These are phyloP conservation scores for Curvularia lunata DNA, from an alignment of 2,329 filamentous ascomycete species.

Conservation along the genomic window DNA sequence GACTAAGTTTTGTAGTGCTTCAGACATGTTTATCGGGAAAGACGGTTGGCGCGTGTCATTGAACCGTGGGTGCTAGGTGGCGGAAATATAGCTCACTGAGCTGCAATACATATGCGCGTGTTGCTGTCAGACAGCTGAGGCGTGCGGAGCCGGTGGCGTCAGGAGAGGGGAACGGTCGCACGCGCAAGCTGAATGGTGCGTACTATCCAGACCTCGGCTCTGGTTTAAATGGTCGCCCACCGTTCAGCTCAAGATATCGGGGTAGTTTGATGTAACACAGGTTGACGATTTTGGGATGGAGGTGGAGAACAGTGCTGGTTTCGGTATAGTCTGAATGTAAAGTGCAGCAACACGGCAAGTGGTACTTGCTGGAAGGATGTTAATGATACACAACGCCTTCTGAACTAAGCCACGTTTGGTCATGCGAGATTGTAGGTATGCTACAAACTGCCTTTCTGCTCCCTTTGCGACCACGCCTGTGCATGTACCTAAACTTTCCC, in stretches of 20 bases:
- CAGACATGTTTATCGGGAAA: constrained; percentile 25
- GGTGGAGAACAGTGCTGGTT: background rate
- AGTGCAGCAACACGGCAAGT: background rate
- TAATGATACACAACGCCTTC: background rate
- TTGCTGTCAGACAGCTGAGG: background rate
- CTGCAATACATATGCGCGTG: background rate
- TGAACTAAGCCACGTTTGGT: background rate
- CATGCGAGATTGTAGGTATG: background rate
- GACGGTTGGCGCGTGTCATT: background rate
- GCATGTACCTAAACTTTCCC: constrained; percentile 4
- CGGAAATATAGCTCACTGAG: background rate
- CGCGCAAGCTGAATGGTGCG: background rate
- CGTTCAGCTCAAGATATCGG: background rate
- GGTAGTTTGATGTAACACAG: background rate
- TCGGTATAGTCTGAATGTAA: background rate
- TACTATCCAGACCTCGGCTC: constrained; percentile 12
- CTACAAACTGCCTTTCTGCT: background rate
- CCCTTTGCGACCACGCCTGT: background rate
- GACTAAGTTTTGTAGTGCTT: constrained; percentile 20
- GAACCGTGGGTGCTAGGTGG: background rate
- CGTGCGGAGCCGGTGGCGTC: constrained; percentile 12
- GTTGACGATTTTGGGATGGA: too few species aligned
- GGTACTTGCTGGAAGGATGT: background rate
- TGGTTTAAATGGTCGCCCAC: background rate
- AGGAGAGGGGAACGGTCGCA: constrained; percentile 8